A percentile compares a stretch with the other conserved stretches of the same genome.
Evolutionary conservation across 2,329 filamentous ascomycete species (phyloP).

Genomic region (Rutstroemia sp.): DNA sequence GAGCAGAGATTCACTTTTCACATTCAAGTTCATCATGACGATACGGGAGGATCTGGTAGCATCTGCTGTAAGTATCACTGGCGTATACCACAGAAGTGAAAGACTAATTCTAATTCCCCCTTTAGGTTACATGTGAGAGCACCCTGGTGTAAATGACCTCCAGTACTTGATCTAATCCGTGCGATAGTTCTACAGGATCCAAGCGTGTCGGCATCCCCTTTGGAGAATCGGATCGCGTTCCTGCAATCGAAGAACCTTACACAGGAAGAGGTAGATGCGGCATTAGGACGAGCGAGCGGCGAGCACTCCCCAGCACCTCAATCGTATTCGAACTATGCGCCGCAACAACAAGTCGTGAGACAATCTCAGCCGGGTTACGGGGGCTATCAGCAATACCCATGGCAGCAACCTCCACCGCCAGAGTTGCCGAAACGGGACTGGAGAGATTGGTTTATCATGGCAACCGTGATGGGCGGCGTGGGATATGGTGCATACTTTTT

Average conservation of each 20-base stretch:
- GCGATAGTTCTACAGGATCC: slow-evolving; percentile 82
- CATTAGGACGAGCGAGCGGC: slow-evolving; percentile 68
- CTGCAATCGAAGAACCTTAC: slow-evolving; percentile 95
- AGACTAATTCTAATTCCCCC: slow-evolving; percentile 19
- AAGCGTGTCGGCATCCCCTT: slow-evolving; percentile 78
- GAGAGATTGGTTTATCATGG: slow-evolving; percentile 99
- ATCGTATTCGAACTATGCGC: slow-evolving; percentile 34
- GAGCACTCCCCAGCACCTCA: slow-evolving; percentile 36
- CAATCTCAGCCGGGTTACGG: slow-evolving; percentile 37
- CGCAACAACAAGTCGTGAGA: slow-evolving; percentile 36
- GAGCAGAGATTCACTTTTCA: background rate
- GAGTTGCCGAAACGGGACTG: slow-evolving; percentile 76
- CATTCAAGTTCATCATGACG: slow-evolving; percentile 47
- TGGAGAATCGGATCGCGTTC: slow-evolving; percentile 89
- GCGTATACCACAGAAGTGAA: background rate
- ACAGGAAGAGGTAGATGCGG: slow-evolving; percentile 84
- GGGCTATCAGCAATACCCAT: slow-evolving; percentile 44
- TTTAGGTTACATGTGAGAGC: slow-evolving; percentile 30
- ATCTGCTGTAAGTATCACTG: slow-evolving; percentile 60
- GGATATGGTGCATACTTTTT: slow-evolving; percentile 83
- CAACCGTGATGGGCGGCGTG: slow-evolving; percentile 84
- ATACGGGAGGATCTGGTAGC: slow-evolving; percentile 90
- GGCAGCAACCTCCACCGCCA: slow-evolving; percentile 48
- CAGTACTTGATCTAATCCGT: slow-evolving; percentile 13
- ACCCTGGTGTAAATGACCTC: background rate